Base-by-base conservation (phyloP, 768 basidiomycete genomes). In the Trichaptum fuscoviolaceum region DNA sequence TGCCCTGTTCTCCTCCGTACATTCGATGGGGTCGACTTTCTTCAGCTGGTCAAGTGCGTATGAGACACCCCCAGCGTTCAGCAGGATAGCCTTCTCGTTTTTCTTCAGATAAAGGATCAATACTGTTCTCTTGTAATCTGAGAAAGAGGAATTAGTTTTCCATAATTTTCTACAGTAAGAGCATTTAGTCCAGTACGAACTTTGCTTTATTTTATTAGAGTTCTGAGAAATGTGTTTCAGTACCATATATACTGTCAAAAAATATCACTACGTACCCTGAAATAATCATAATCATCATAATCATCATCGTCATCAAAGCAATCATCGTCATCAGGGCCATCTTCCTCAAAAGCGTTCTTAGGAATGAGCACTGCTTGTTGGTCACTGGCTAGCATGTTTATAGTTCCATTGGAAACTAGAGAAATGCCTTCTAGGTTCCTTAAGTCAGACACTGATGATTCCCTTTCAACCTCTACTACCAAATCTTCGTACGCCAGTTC, bases 271-370 rank as follows among this genome's bases (percentile, higher is more conserved):
- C 52, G 64, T 34, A 42, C 20, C 57, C 69, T 76, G 62, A 58
- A 81, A 81, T 69, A 81, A 80, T 15, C 77, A 79, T 70, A 74
- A 73, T 67, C 81, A 82, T 25, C 78, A 77, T 63, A 2, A 8
- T 80, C 78, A 61, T 81, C 81, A 1, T 81, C 74, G 17, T 71
- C n/a, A n/a, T n/a, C n/a, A n/a, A n/a, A n/a, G n/a, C n/a, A n/a
- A n/a, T n/a, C n/a, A n/a, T n/a, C 69, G 2, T 77, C 71, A 66
- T 81, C 77, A 6, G 80, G 80, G 12, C 65, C 65, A 7, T 35
- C 64, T 27, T 70, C 76, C 34, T 80, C 74, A 67, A 82, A 81
- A 0, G 76, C 70, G 58, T 79, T 67, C 52, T 71, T 71, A 0
- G 78, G 79, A 27, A 82, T 72, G 20, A 81, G 69, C 36, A 72